Evolutionary conservation across 495 filamentous ascomycete genomes (phyloP).

Genomic region (Penicillium maclennaniae): DNA sequence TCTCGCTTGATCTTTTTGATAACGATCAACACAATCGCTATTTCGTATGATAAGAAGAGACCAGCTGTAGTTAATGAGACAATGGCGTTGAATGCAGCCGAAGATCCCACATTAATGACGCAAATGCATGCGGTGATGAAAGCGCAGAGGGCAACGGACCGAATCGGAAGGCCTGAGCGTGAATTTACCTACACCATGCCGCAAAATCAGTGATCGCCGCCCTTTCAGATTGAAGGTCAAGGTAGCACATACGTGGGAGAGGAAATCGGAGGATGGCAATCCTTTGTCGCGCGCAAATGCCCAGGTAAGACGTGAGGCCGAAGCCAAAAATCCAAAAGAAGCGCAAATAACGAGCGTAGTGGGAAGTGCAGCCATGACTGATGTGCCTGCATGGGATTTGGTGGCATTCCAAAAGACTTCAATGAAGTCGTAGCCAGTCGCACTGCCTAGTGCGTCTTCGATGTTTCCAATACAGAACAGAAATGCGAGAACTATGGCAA

Average conservation of each 20-base stretch:
- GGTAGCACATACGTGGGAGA: slow-evolving; percentile 23
- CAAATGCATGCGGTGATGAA: slow-evolving; percentile 16
- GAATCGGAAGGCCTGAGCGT: slow-evolving; percentile 14
- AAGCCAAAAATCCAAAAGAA: slow-evolving; percentile 34
- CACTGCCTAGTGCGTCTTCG: slow-evolving; percentile 21
- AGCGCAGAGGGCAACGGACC: slow-evolving; percentile 19
- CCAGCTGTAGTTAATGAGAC: slow-evolving; percentile 42
- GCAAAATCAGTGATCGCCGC: too few species aligned
- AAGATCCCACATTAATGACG: slow-evolving; percentile 55
- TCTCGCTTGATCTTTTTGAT: slow-evolving; percentile 21
- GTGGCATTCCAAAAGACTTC: slow-evolving; percentile 29
- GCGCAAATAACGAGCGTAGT: slow-evolving; percentile 20
- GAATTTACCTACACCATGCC: not conserved
- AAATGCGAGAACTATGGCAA: not conserved
- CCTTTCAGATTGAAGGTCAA: too few species aligned
- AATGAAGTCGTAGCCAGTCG: slow-evolving; percentile 31
- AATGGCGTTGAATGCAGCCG: slow-evolving; percentile 54
- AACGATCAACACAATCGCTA: slow-evolving; percentile 31
- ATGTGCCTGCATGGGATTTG: slow-evolving; percentile 21
- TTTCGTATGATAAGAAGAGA: slow-evolving; percentile 40
- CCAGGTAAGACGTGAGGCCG: slow-evolving; percentile 39
- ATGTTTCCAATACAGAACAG: slow-evolving; percentile 5
- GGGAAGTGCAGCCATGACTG: slow-evolving; percentile 7
- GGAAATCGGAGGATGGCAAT: slow-evolving; percentile 44
- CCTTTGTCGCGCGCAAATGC: slow-evolving; percentile 47